Evolutionary conservation across 2,329 filamentous ascomycete species (phyloP), one percentile per base, ranked within the genome.

Genomic region (Torrubiella hemipterigena): DNA sequence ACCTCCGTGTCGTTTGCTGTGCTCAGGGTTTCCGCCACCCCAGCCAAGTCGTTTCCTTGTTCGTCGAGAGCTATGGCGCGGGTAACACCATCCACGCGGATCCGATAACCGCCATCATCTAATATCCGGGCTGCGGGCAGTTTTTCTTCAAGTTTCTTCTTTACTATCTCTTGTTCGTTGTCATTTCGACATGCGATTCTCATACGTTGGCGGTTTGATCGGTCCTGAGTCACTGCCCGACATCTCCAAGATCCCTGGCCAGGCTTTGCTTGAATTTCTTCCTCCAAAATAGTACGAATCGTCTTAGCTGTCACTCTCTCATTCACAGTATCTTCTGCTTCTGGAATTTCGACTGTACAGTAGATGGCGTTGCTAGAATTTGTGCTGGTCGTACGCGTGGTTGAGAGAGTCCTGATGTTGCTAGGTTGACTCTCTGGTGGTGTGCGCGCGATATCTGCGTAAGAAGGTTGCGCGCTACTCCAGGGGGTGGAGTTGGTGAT

Each of bases 11-110:
- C 39, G 28, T 49, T 49, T 37, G 47, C 44, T 27, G 37, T 29
- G 17, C 41, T 29, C 13, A 47, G 34, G 10, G 32, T 36, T 24
- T 46, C 39, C 6, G 31, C 30, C 6, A 30, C 37, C 18, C 32
- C 38, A n/a, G 30, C 6, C 20, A 22, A 32, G 14, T 42, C 25
- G 11, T 36, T 37, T 12, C 36, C 34, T 17, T 30, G 32, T 27
- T 47, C 34, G 25, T 48, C 38, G 7, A 44, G 32, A 7, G 47
- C 34, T 4, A 34, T 43, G 10, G 30, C 35, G 13, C 39, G 41
- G 31, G 34, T 41, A 24, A 41, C 39, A 28, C 38, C 39, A 34
- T 47, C 42, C 12, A 48, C 41, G 31, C 45, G 46, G 17, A 47
- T 32, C 7, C 37, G 43, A 30, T 46, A 47, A 9, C 47, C 34